Evolutionary conservation across 2,329 filamentous ascomycete species (phyloP).

Genomic region (Cladosporium sphaerospermum): DNA sequence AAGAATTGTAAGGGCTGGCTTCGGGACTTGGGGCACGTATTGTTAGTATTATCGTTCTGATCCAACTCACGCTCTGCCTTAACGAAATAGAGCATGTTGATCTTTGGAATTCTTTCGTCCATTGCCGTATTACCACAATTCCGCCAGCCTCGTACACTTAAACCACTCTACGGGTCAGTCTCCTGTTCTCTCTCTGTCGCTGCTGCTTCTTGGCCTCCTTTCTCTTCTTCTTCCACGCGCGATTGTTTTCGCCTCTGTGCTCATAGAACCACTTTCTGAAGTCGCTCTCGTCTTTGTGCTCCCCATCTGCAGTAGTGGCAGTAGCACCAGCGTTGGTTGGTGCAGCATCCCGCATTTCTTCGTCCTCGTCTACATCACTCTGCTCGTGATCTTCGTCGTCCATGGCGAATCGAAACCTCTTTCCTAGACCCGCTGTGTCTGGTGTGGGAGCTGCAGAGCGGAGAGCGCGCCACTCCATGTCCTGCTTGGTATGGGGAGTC

Average conservation of each 20-base stretch:
- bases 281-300: constrained; percentile 44
- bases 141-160: background rate
- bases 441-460: constrained; percentile 91
- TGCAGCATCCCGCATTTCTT: constrained; percentile 2
- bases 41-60: no score
- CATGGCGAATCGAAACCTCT: constrained; percentile 52
- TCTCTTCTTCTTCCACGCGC: constrained; percentile 49
- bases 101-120: no score
- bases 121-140: background rate
- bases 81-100: no score
- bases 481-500: constrained; percentile 76
- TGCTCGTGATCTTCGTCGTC: constrained; percentile 41
- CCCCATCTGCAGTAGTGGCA: constrained; percentile 8
- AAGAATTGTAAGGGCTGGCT: no score
- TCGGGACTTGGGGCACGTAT: no score
- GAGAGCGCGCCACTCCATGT: constrained; percentile 67
- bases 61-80: no score
- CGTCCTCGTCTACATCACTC: constrained; percentile 33
- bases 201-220: constrained; percentile 56
- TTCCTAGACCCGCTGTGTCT: constrained; percentile 74
- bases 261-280: constrained; percentile 58
- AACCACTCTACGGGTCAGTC: constrained; percentile 35
- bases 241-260: constrained; percentile 42
- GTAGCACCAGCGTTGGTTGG: background rate
- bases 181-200: constrained; percentile 54